Percentiles rank a stretch among this genome's conserved stretches.
phyloP scores from a whole-genome alignment of 148 eudicot species.

The Polygonum aviculare region DNA sequence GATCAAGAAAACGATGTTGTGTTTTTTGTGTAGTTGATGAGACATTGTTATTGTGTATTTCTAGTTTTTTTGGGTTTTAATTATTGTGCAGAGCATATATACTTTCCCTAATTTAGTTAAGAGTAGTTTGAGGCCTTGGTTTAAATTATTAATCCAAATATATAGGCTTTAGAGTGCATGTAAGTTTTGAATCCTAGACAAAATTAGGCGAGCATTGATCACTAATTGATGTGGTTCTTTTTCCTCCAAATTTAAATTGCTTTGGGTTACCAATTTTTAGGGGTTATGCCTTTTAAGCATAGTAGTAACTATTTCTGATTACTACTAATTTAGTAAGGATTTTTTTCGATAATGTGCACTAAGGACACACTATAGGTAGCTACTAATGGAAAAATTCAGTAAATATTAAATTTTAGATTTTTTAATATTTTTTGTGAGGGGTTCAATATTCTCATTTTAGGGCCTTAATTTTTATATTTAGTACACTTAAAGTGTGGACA shows the following conservation, averaged over 20 bases:
- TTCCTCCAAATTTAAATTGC: background rate
- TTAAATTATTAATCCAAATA: no score
- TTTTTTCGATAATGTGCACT: no score
- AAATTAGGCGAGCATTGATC: background rate
- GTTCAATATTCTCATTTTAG: no score
- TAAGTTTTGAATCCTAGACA: no score
- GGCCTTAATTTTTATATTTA: no score
- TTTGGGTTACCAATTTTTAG: background rate
- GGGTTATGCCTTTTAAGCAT: background rate
- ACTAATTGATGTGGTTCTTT: background rate
- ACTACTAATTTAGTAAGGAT: no score
- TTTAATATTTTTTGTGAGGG: no score
- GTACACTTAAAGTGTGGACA: no score
- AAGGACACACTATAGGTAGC: no score
- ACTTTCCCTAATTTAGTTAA: background rate
- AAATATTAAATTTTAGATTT: no score
- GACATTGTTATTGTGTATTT: background rate
- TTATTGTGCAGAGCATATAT: background rate
- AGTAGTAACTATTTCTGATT: no score
- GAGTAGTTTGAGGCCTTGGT: background rate
- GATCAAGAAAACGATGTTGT: background rate
- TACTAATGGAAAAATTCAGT: no score
- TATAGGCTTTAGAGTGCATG: background rate
- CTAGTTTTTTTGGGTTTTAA: background rate
- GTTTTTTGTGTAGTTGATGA: background rate